Conservation (phyloP, 2,329 filamentous ascomycete species). For the Sporothrix inflata region DNA sequence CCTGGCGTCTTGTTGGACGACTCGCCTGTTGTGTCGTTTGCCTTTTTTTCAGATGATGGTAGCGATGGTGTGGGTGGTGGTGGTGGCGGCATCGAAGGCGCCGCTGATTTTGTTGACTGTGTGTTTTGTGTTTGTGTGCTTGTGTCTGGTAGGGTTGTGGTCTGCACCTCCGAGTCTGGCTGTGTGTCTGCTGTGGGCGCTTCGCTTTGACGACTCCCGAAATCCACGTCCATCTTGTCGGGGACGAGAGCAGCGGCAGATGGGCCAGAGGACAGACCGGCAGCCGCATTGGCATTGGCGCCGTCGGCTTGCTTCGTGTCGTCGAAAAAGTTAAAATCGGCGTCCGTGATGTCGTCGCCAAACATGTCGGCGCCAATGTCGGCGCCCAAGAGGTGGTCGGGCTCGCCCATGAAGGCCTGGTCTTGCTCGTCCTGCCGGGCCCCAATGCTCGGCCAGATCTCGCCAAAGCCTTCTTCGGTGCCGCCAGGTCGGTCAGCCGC, state of each 20-base stretch:
- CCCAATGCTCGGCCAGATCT: slow-evolving; percentile 49
- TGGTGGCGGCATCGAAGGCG: slow-evolving; percentile 4
- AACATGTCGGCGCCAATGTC: slow-evolving; percentile 72
- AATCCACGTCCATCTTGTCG: slow-evolving; percentile 28
- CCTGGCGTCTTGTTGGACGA: slow-evolving; percentile 20
- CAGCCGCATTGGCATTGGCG: slow-evolving; percentile 32
- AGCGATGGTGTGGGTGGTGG: background rate
- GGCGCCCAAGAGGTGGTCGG: slow-evolving; percentile 67
- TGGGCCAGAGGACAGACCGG: background rate
- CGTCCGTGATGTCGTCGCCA: slow-evolving; percentile 77
- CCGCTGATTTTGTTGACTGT: background rate
- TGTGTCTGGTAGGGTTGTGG: background rate
- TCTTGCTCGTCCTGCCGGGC: slow-evolving; percentile 50
- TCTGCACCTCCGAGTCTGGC: background rate
- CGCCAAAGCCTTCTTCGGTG: slow-evolving; percentile 40
- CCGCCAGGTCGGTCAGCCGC: slow-evolving; percentile 36
- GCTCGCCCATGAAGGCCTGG: slow-evolving; percentile 49
- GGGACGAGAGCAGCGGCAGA: background rate
- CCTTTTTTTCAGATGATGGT: background rate
- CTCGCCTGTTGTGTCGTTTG: background rate
- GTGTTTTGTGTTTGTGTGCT: background rate
- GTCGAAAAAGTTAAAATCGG: slow-evolving; percentile 84
- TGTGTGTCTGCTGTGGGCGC: background rate
- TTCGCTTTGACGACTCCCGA: background rate
- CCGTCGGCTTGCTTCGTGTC: slow-evolving; percentile 61